Percentiles rank a stretch among this genome's conserved stretches.
phyloP scores from a whole-genome alignment of 345 rosid genomes.

The Boechera divaricarpa region DNA sequence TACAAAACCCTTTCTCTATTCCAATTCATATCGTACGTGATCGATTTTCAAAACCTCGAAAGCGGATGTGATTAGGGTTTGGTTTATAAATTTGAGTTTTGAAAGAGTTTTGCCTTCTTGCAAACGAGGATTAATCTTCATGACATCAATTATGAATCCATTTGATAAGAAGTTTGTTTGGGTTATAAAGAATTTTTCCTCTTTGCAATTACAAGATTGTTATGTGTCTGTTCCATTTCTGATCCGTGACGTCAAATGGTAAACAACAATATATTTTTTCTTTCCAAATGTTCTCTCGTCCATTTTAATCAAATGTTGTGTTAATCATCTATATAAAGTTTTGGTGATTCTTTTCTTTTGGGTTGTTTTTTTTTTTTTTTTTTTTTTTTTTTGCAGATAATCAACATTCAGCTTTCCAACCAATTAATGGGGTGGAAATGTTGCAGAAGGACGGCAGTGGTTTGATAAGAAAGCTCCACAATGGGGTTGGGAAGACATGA shows the following conservation, averaged over 20 bases:
- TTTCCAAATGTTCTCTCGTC: neutral
- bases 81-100: neutral
- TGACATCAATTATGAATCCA: neutral
- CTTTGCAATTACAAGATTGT: constrained; percentile 16
- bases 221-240: neutral
- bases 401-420: constrained; percentile 55
- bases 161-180: constrained; percentile 5
- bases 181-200: neutral
- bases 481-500: constrained; percentile 1
- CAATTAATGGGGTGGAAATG: neutral
- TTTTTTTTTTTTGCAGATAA: constrained; percentile 47
- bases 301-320: neutral
- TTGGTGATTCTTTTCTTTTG: constrained; percentile 4
- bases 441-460: neutral
- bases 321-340: neutral
- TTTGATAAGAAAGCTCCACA: constrained; percentile 4
- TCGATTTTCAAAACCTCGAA: neutral
- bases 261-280: neutral
- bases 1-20: neutral
- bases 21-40: neutral
- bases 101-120: neutral
- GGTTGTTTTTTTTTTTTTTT: neutral
- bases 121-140: neutral
- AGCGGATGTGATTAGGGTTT: neutral
- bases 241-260: constrained; percentile 5